Conservation (phyloP, 1,284 basidiomycete genomes). For the Trichosporon sp. region DNA sequence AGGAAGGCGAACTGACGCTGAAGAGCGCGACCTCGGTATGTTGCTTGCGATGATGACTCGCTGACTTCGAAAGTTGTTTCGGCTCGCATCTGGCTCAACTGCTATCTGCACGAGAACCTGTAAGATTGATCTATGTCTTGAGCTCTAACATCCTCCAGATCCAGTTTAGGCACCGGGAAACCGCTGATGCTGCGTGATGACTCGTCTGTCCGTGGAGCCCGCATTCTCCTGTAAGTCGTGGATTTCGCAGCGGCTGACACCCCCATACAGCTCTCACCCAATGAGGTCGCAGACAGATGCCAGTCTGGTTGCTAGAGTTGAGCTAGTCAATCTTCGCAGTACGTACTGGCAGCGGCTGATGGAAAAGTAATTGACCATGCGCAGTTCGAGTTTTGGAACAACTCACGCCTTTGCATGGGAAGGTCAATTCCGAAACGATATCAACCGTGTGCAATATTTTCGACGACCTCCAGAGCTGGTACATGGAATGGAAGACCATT, state of each 20-base stretch:
- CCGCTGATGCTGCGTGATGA: conserved; percentile 87
- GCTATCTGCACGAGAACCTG: conserved; percentile 65
- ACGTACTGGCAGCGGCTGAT: conserved; percentile 12
- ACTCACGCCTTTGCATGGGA: conserved; percentile 78
- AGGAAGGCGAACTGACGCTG: conserved; percentile 69
- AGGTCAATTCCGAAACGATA: conserved; percentile 79
- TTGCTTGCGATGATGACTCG: conserved; percentile 25
- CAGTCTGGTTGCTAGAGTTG: conserved; percentile 79
- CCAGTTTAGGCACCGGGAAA: conserved; percentile 85
- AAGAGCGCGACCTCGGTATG: conserved; percentile 81
- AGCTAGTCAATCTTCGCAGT: conserved; percentile 74
- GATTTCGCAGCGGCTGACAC: no score
- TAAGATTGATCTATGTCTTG: no score
- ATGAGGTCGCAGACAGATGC: conserved; percentile 86
- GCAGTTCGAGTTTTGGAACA: conserved; percentile 87
- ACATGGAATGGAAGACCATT: conserved; percentile 77
- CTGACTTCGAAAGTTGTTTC: conserved; percentile 68
- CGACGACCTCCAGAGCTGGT: conserved; percentile 72
- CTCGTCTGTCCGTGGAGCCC: conserved; percentile 78
- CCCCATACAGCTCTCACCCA: conserved; percentile 70
- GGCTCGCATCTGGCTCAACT: conserved; percentile 87
- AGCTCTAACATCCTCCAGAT: no score
- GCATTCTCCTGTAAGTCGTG: conserved; percentile 64
- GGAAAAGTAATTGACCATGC: conserved; percentile 18
- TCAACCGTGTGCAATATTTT: conserved; percentile 83